phyloP scores from a whole-genome alignment of 768 basidiomycete genomes.

The Leccinum sublutescens region DNA sequence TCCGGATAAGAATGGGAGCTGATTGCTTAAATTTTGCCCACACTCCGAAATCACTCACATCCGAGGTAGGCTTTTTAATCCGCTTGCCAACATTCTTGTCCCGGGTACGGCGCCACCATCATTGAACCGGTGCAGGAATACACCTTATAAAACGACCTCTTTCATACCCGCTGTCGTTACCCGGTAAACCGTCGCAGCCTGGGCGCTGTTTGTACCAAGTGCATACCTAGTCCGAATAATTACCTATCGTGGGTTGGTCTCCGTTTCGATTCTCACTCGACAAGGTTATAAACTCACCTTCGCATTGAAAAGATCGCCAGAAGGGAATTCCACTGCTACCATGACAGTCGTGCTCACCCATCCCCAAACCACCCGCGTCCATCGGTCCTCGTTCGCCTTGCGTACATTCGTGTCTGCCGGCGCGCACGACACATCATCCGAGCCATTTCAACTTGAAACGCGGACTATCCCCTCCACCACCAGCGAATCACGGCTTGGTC shows the following conservation, averaged over 20 bases:
- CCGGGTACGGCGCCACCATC: constrained; percentile 7
- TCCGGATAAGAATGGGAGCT: constrained; percentile 7
- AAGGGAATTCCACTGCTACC: not conserved
- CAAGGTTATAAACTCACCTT: constrained; percentile 14
- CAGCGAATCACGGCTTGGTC: constrained; percentile 8
- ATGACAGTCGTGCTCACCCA: constrained; percentile 17
- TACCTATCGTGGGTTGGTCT: constrained; percentile 5
- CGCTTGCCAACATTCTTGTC: not conserved
- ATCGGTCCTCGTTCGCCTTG: constrained; percentile 5
- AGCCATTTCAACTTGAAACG: not conserved
- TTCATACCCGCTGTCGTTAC: constrained; percentile 1
- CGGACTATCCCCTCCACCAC: constrained; percentile 2
- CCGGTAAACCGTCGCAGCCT: not conserved
- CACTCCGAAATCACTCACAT: constrained; percentile 3
- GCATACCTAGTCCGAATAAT: not conserved
- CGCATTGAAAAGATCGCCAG: not conserved
- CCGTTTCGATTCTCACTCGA: not conserved
- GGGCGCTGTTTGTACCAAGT: not conserved
- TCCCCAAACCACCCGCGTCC: constrained; percentile 1
- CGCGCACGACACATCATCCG: not conserved
- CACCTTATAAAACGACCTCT: constrained; percentile 2
- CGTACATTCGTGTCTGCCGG: not conserved
- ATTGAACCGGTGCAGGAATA: constrained; percentile 14
- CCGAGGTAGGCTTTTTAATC: constrained; percentile 1
- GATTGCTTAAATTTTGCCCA: not conserved